Evolutionary conservation across 495 filamentous ascomycete genomes (phyloP).

Genomic region (Aspergillus diversus): DNA sequence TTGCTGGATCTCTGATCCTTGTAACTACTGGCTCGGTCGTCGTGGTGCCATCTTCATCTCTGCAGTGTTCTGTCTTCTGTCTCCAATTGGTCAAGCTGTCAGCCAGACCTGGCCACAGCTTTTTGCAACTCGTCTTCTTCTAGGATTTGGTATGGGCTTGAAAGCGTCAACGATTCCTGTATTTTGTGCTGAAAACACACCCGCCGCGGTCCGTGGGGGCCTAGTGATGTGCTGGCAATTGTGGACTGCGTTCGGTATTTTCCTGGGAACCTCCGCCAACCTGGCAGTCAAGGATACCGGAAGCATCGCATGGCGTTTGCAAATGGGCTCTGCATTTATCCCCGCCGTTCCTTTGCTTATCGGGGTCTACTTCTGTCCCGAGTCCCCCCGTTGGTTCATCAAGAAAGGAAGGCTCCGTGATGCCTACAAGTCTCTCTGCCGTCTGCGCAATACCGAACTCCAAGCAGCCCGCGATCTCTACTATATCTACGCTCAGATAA

Average conservation of each 20-base stretch:
- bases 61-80: constrained; percentile 60
- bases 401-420: constrained; percentile 58
- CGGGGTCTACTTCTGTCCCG: constrained; percentile 67
- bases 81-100: constrained; percentile 59
- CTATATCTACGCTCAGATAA: constrained; percentile 64
- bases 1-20: constrained; percentile 65
- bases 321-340: constrained; percentile 77
- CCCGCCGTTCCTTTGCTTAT: constrained; percentile 67
- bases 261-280: constrained; percentile 72
- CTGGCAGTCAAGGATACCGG: constrained; percentile 62
- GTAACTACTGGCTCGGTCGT: constrained; percentile 58
- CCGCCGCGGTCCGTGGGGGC: constrained; percentile 72
- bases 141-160: constrained; percentile 71
- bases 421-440: constrained; percentile 62
- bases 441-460: constrained; percentile 61
- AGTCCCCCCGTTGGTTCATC: constrained; percentile 73
- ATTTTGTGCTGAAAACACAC: constrained; percentile 76
- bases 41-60: constrained; percentile 64
- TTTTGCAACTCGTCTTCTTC: constrained; percentile 58
- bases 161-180: constrained; percentile 66
- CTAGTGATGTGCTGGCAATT: constrained; percentile 84
- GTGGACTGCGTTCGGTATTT: constrained; percentile 82
- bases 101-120: constrained; percentile 63
- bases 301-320: constrained; percentile 71
- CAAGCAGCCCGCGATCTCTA: constrained; percentile 70